Percentiles rank a stretch among this genome's conserved stretches.
phyloP scores from a whole-genome alignment of 176 grass and related monocot species.

The Aegilops sharonensis region DNA sequence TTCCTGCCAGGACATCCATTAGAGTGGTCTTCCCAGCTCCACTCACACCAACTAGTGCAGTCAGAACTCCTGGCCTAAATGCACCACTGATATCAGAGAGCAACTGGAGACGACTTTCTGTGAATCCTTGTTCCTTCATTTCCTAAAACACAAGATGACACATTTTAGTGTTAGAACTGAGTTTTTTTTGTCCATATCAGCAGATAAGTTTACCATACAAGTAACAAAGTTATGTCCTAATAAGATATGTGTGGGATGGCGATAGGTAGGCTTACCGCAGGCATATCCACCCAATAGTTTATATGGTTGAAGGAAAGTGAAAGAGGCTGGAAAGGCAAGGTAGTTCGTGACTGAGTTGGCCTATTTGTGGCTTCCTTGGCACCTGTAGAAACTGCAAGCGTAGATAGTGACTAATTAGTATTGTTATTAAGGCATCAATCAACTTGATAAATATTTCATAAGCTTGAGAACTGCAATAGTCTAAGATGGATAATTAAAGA shows the following conservation, averaged over 20 bases:
- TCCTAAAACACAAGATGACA: conserved; percentile 49
- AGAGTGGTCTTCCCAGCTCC: conserved; percentile 96
- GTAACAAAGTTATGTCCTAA: background rate
- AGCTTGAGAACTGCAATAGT: conserved; percentile 14
- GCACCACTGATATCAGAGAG: conserved; percentile 80
- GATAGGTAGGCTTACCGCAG: conserved; percentile 51
- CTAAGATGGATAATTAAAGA: conserved; percentile 1
- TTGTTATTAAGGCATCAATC: background rate
- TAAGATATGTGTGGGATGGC: background rate
- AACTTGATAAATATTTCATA: conserved; percentile 3
- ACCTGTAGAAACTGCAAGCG: conserved; percentile 8
- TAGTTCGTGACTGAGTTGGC: conserved; percentile 34
- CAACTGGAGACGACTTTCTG: conserved; percentile 66
- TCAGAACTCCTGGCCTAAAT: conserved; percentile 80
- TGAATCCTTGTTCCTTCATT: conserved; percentile 86
- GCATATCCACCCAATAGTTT: conserved; percentile 89
- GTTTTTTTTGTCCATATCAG: background rate
- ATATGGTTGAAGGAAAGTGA: conserved; percentile 81
- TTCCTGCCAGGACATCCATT: conserved; percentile 94
- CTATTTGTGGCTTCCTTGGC: conserved; percentile 12
- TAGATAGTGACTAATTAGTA: background rate
- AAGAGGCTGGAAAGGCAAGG: conserved; percentile 83
- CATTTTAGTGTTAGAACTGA: background rate
- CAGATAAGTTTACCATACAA: background rate
- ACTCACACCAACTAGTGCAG: conserved; percentile 88